Conservation (phyloP, 768 basidiomycete species). For the Porpolomopsis calyptriformis region DNA sequence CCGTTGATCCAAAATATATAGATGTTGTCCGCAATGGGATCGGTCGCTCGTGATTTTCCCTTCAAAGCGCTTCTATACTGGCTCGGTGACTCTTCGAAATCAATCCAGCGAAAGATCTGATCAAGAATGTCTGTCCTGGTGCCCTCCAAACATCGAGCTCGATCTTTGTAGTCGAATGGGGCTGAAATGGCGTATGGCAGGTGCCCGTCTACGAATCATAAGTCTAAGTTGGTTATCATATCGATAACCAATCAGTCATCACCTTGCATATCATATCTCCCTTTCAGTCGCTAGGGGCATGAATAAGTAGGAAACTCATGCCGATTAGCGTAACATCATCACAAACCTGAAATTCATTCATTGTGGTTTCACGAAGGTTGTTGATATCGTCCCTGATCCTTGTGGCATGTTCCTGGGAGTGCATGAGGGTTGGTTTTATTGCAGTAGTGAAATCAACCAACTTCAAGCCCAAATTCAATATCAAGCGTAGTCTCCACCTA, state of each 20-base stretch:
- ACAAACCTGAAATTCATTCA: constrained; percentile 2
- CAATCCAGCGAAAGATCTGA: constrained; percentile 1
- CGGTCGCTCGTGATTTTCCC: neutral
- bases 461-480: constrained; percentile 6
- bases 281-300: neutral
- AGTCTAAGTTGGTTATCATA: too few relatives aligned
- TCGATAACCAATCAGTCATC: neutral
- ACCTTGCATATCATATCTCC: constrained; percentile 1
- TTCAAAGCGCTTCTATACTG: neutral
- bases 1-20: constrained; percentile 11
- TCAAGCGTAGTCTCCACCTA: constrained; percentile 7
- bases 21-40: constrained; percentile 7
- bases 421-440: neutral
- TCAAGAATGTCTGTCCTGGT: constrained; percentile 1
- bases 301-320: too few relatives aligned
- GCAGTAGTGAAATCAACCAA: neutral
- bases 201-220: neutral
- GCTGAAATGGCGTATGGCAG: constrained; percentile 2
- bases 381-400: neutral
- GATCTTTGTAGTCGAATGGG: constrained; percentile 4
- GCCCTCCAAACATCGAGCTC: neutral
- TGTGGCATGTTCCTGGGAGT: neutral
- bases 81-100: neutral
- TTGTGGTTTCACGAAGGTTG: neutral
- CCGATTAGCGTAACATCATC: too few relatives aligned